phyloP scores from a whole-genome alignment of 176 grass and related monocot species.

The Phoenix roebelenii region DNA sequence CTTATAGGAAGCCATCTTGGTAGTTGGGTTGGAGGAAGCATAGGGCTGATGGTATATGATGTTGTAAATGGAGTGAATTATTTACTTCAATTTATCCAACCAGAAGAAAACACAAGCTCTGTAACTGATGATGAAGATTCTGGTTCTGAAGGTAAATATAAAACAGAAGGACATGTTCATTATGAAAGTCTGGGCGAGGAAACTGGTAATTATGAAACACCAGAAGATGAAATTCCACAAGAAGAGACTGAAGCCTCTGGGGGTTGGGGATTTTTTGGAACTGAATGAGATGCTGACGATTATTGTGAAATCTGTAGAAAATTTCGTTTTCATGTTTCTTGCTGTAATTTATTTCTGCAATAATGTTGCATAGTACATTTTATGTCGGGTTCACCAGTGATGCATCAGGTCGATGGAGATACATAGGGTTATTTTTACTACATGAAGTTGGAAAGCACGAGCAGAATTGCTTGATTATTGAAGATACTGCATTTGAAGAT shows the following conservation, averaged over 20 bases:
- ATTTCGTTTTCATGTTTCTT: too few species aligned
- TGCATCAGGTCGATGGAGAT: too few species aligned
- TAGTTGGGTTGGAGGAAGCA: constrained; percentile 85
- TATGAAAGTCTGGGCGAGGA: constrained; percentile 16
- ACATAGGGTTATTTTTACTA: too few species aligned
- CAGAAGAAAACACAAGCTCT: constrained; percentile 26
- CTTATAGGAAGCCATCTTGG: constrained; percentile 84
- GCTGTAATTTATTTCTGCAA: too few species aligned
- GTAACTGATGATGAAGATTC: constrained; percentile 18
- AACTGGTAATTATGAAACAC: constrained; percentile 19
- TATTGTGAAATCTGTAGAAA: too few species aligned
- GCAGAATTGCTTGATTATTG: too few species aligned
- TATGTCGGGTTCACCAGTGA: too few species aligned
- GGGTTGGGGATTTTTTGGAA: constrained; percentile 47
- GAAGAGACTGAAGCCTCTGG: constrained; percentile 19
- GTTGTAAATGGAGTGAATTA: constrained; percentile 60
- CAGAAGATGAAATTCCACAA: constrained; percentile 20
- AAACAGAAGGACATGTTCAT: constrained; percentile 4
- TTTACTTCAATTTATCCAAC: constrained; percentile 42
- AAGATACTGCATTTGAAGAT: too few species aligned
- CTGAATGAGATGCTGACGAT: not conserved
- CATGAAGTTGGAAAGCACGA: too few species aligned
- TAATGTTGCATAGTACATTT: too few species aligned
- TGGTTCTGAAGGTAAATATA: constrained; percentile 33
- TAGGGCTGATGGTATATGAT: constrained; percentile 96